These are phyloP conservation scores for Curvularia eragrostidis DNA, from an alignment of 2,329 filamentous ascomycete genomes.

Conservation along the genomic window DNA sequence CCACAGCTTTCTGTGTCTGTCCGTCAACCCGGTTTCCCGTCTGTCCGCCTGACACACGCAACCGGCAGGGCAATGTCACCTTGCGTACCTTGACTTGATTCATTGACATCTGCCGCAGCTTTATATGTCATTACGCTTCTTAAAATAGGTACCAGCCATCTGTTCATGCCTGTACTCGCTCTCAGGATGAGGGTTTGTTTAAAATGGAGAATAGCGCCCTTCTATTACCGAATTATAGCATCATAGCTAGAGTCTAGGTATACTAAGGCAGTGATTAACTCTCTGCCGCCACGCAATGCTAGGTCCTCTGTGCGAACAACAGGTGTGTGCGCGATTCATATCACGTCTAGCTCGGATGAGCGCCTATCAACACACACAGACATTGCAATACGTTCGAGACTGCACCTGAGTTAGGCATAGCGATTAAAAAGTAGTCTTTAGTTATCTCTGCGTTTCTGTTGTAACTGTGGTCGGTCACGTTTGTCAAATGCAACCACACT, in stretches of 20 bases:
- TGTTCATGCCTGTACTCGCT: too few relatives aligned
- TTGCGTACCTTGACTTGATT: neutral
- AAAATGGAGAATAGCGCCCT: neutral
- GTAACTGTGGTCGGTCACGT: neutral
- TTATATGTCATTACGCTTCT: neutral
- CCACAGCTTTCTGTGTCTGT: neutral
- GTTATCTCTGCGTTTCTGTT: neutral
- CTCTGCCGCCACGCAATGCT: too few relatives aligned
- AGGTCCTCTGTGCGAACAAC: too few relatives aligned
- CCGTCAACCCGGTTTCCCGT: conserved; percentile 4
- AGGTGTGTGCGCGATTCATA: neutral
- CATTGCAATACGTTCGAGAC: neutral
- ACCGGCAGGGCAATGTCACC: neutral
- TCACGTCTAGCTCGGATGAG: neutral
- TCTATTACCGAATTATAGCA: neutral
- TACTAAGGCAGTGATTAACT: neutral
- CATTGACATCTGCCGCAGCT: neutral
- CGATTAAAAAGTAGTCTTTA: neutral
- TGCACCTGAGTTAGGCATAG: neutral
- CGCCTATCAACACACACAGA: neutral
- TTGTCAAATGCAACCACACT: neutral
- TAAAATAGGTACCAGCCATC: too few relatives aligned
- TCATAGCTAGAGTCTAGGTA: neutral
- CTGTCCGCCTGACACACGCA: neutral
- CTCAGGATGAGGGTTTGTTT: neutral